Conservation (phyloP, 1,284 basidiomycete species). For the Melampsora americana region DNA sequence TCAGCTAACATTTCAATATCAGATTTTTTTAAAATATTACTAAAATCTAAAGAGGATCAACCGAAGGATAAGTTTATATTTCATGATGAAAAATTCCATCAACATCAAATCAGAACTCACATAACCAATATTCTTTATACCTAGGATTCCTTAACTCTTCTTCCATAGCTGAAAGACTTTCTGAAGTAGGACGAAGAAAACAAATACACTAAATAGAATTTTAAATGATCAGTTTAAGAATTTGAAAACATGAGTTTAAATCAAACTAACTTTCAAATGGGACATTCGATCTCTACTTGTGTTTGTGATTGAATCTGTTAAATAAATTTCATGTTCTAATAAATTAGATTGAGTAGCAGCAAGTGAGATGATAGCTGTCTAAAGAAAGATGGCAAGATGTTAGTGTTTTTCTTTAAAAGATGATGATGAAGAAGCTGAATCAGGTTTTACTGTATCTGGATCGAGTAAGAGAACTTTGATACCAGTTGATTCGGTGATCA, state of each 20-base stretch:
- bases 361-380: conserved; percentile 97
- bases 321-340: conserved; percentile 92
- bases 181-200: conserved; percentile 76
- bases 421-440: background rate
- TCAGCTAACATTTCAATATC: conserved; percentile 90
- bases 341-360: conserved; percentile 91
- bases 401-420: background rate
- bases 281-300: conserved; percentile 56
- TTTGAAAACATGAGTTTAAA: no score
- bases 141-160: conserved; percentile 81
- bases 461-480: conserved; percentile 99
- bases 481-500: conserved; percentile 76
- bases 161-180: conserved; percentile 76
- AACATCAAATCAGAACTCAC: no score
- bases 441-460: conserved; percentile 73
- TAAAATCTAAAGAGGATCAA: conserved; percentile 69
- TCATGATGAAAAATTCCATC: conserved; percentile 59
- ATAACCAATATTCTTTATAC: conserved; percentile 95
- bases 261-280: conserved; percentile 23
- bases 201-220: conserved; percentile 78
- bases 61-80: conserved; percentile 3
- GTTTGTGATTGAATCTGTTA: conserved; percentile 96
- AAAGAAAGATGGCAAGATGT: conserved; percentile 8
- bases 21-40: conserved; percentile 82
- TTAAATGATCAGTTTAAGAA: no score